Percentiles rank a stretch among this genome's conserved stretches.
Evolutionary conservation across 2,329 filamentous ascomycete species (phyloP).

Genomic region (Chrysosporium keratinophilum): DNA sequence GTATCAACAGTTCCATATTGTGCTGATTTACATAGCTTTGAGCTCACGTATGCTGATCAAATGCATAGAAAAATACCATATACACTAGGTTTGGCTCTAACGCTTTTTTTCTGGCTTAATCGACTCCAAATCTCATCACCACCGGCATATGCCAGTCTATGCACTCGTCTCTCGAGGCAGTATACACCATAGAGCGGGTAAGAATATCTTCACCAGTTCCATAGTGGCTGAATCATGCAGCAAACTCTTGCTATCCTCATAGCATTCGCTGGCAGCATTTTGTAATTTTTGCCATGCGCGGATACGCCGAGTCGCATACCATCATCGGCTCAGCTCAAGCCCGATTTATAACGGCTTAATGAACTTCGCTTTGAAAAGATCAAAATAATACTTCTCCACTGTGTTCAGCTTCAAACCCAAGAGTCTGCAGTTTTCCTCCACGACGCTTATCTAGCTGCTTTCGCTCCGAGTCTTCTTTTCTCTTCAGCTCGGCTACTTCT

Average conservation of each 20-base stretch:
- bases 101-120: not conserved
- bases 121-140: not conserved
- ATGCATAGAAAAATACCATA: too few relatives aligned
- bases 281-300: not conserved
- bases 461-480: constrained; percentile 57
- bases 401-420: constrained; percentile 84
- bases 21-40: too few relatives aligned
- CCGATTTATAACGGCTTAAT: not conserved
- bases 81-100: not conserved
- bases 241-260: not conserved
- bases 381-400: constrained; percentile 63
- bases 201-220: not conserved
- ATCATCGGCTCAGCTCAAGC: not conserved
- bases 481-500: constrained; percentile 61
- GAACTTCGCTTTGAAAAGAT: constrained; percentile 16
- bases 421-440: constrained; percentile 58
- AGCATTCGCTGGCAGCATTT: not conserved
- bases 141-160: not conserved
- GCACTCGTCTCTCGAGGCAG: not conserved
- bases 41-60: too few relatives aligned
- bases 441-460: constrained; percentile 64
- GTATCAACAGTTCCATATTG: too few relatives aligned
- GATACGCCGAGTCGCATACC: not conserved
- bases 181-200: not conserved
- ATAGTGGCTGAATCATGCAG: not conserved